Evolutionary conservation across 768 basidiomycete genomes (phyloP), one percentile per base, ranked within the genome.

Genomic region (Rhizopogon vulgaris): DNA sequence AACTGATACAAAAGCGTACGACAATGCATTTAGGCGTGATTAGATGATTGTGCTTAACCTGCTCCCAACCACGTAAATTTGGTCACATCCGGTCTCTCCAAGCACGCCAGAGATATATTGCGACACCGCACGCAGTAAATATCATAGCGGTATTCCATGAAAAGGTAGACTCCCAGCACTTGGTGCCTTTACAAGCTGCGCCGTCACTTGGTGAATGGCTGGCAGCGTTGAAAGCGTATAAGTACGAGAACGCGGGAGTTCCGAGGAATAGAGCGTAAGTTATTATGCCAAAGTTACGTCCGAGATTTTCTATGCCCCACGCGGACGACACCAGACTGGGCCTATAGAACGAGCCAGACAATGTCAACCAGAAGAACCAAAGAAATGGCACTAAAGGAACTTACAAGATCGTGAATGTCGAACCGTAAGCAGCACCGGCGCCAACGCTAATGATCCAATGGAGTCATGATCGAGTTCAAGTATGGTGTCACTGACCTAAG

Each of bases 181-280:
- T 51, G 5, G 70, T 60, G 4, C 90, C 88, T 39, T 63, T 60
- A 58, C 89, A 90, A 3, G 81, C 65, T 24, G 57, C 66, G 22
- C 63, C 71, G 0, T 60, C 57, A n/a, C 63, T 69, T 4, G 63
- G 40, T 8, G 77, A 71, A 53, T 82, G 78, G 3, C 74, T 67
- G 3, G 75, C 76, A 6, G 84, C 77, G 42, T 88, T 61, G 57
- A 84, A 80, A 12, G 90, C 90, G 54, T 90, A 92, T 0, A 91
- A 62, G 64, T 87, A 90, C 3, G 90, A 89, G 63, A 90, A 90
- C 0, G 81, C 34, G 1, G 87, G 80, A 0, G 87, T 89, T 5
- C 87, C 89, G 24, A 82, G 64, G 64, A 90, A 86, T 4, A 87
- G 84, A 0, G 88, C 82, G 58, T 87, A 89, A 43, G 84, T 80